Conservation (phyloP, 495 filamentous ascomycete species). For the Penicillium silybi region DNA sequence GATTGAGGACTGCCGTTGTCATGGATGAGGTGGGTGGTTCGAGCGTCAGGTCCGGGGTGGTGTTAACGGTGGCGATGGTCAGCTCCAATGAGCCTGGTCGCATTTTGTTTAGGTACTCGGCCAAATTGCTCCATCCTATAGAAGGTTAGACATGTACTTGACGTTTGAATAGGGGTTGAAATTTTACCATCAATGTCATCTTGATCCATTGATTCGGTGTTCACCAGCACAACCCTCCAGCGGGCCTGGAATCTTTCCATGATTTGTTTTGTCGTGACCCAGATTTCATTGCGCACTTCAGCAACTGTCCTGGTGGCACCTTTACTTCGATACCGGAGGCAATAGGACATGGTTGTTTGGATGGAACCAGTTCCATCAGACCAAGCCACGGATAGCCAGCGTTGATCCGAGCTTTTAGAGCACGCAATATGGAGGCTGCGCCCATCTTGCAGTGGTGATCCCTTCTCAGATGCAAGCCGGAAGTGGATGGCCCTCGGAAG, state of each 20-base stretch:
- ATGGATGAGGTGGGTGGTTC: conserved; percentile 29
- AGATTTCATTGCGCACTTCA: conserved; percentile 75
- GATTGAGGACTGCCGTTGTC: conserved; percentile 31
- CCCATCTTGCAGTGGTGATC: conserved; percentile 74
- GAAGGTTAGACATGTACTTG: neutral
- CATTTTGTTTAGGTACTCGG: conserved; percentile 42
- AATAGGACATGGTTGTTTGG: conserved; percentile 76
- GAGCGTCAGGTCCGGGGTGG: conserved; percentile 62
- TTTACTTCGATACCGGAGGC: conserved; percentile 62
- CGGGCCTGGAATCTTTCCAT: conserved; percentile 65
- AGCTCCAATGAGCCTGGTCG: conserved; percentile 47
- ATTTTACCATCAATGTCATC: conserved; percentile 64
- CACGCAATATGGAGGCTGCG: conserved; percentile 84
- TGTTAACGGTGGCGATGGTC: conserved; percentile 62
- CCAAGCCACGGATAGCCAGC: conserved; percentile 93
- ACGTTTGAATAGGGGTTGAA: neutral
- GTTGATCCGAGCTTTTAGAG: conserved; percentile 71
- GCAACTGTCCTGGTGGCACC: conserved; percentile 50
- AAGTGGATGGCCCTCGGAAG: conserved; percentile 75
- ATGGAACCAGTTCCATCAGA: conserved; percentile 75
- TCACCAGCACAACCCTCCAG: conserved; percentile 78
- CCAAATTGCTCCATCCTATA: conserved; percentile 45
- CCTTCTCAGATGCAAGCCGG: conserved; percentile 54
- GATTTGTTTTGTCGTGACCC: conserved; percentile 76
- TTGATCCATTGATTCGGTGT: conserved; percentile 64